Base-by-base conservation (phyloP, 129 eudicot species). In the Chrysanthemum seticuspe region DNA sequence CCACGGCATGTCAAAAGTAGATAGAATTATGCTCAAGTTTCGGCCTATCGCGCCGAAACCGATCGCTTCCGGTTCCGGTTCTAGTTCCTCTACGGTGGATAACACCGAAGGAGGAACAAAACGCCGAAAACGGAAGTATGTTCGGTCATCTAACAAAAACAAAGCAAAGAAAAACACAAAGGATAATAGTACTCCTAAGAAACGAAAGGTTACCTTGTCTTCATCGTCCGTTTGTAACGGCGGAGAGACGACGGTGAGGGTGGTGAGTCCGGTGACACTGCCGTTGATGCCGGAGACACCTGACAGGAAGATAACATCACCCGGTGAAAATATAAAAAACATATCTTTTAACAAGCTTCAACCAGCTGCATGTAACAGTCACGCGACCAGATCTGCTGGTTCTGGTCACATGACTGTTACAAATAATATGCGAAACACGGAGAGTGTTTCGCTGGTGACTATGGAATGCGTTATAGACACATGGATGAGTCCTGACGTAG, bases 1-100 rank as follows among this genome's bases (percentile, higher is more conserved):
- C 8, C 76, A 83, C 44, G 78, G 82, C 53, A 77, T 77, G 80
- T 79, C 89, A 0, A 87, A 87, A 57, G 76, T 92, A n/a, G 84
- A 92, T 15, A 73, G 75, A 51, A 90, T 90, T 70, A 87, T 93
- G 97, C 84, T 85, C 25, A 85, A 73, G 62, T 90, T 78, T 65
- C 70, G 98, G 65, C 98, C 97, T 7, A 93, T 93, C 13, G 98
- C 97, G 0, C 98, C 98, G 3, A 93, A 93, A 68, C 98, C 98
- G 6, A 80, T 76, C 2, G 29, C 78, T 11, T 76, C 73, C 5
- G 84, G 83, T 19, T 78, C 90, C 19, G 85, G 86, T 2, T 78
- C 81, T 23, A 78, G 82, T 19, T 54, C 54, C 77, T 83, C 80
- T 19, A 80, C 87, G 40, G 13, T 57, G 67, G 85, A 80, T 45